Evolutionary conservation across 495 filamentous ascomycete genomes (phyloP).

Genomic region (Stereocaulon alpinum): DNA sequence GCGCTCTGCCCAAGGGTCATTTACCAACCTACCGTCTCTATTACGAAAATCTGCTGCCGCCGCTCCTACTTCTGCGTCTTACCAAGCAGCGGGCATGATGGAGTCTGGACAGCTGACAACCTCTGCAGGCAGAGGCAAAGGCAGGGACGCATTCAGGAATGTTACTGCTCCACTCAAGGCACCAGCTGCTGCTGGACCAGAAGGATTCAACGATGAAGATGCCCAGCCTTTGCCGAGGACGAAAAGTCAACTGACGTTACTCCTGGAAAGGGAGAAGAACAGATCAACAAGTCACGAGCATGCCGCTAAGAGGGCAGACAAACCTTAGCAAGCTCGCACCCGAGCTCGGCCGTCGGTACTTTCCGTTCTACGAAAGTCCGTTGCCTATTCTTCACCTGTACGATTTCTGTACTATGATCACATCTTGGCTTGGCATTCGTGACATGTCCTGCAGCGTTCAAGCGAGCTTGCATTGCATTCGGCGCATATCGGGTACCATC

Average conservation of each 20-base stretch:
- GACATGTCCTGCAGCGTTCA: slow-evolving; percentile 4
- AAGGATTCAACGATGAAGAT: not conserved
- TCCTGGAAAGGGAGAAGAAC: slow-evolving; percentile 16
- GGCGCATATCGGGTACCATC: not conserved
- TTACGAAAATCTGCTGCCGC: slow-evolving; percentile 11
- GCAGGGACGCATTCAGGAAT: slow-evolving; percentile 15
- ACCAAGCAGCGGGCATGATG: slow-evolving; percentile 17
- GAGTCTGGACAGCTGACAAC: slow-evolving; percentile 8
- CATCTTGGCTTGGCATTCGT: not conserved
- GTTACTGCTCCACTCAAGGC: slow-evolving; percentile 9
- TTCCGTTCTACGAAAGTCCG: not conserved
- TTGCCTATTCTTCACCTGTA: not conserved
- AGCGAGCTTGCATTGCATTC: slow-evolving; percentile 12
- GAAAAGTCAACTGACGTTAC: slow-evolving; percentile 25
- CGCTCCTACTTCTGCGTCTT: slow-evolving; percentile 17
- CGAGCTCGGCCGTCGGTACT: not conserved
- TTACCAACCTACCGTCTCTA: slow-evolving; percentile 14
- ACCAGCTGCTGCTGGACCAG: slow-evolving; percentile 7
- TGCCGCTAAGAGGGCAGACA: not conserved
- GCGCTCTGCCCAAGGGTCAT: slow-evolving; percentile 10
- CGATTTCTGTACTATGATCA: slow-evolving; percentile 1
- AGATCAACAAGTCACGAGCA: not conserved
- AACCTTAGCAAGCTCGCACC: not conserved
- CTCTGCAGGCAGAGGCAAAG: not conserved
- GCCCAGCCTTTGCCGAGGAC: slow-evolving; percentile 19